Base-by-base conservation (phyloP, 73 alveolate genomes). In the Paraurostyla sp. region DNA sequence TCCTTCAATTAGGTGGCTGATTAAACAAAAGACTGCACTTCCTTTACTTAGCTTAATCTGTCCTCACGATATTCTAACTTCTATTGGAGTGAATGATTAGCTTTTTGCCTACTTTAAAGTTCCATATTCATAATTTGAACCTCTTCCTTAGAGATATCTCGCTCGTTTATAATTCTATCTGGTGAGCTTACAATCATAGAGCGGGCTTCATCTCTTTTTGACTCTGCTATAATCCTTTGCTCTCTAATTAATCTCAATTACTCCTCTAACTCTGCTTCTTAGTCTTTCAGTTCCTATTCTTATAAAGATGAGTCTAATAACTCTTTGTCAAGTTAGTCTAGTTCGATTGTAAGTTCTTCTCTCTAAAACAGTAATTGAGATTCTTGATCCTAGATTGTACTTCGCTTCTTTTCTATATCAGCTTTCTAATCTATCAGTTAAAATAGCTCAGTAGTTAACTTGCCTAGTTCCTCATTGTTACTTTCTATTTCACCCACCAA, bases 71-170 rank as follows among this genome's bases (percentile, higher is more conserved):
- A 56, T 15, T 65, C 82, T 18, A 65, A 22, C 36, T 65, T 65
- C 23, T 7, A 25, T 38, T 65, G 25, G 9, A 65, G 16, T 35
- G 35, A 38, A 13, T 32, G 7, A 2, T 13, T 32, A 9, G 42
- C 46, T 22, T 32, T 38, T 65, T 65, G 15, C 15, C 33, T 22
- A 16, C 41, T 36, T 7, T 1, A 15, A 2, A 22, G 25, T 35
- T 65, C 82, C 36, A 38, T 1, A 9, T 38, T 16, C 9, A 65
- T 18, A 6, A 65, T 30, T 35, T 27, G 6, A 15, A 65, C 42
- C 25, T 65, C 82, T 22, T 65, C 82, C 32, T 30, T 22, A 65
- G 82, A 65, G 16, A 65, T 16, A 38, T 65, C 82, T 65, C 82
- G 4, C 60, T 65, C 82, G 7, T 65, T 35, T 65, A 4, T 36